phyloP scores from a whole-genome alignment of 2,329 filamentous ascomycete species.

The Talaromyces islandicus region DNA sequence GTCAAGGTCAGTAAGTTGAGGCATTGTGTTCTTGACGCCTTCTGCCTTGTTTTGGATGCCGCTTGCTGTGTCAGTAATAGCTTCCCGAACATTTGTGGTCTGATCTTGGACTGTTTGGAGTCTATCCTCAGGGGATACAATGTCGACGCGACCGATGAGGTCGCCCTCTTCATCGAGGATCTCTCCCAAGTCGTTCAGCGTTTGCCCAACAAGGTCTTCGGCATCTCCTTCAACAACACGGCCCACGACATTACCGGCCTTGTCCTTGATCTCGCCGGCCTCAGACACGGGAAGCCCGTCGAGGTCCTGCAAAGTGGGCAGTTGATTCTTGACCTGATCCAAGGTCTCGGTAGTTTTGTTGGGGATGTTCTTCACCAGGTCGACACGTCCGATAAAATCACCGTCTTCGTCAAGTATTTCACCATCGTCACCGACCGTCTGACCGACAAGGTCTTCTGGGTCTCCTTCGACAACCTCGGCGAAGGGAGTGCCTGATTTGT shows the following conservation, averaged over 20 bases:
- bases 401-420: conserved; percentile 33
- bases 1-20: conserved; percentile 29
- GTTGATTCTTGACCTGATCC: conserved; percentile 28
- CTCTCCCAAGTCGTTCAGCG: conserved; percentile 36
- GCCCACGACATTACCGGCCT: conserved; percentile 32
- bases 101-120: conserved; percentile 19
- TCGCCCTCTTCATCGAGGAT: conserved; percentile 33
- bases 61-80: neutral
- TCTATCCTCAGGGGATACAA: conserved; percentile 7
- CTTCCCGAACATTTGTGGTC: conserved; percentile 20
- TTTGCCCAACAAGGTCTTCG: conserved; percentile 34
- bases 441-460: conserved; percentile 26
- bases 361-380: conserved; percentile 9
- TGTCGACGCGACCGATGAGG: conserved; percentile 23
- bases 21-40: conserved; percentile 24
- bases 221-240: conserved; percentile 37
- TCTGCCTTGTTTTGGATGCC: conserved; percentile 25
- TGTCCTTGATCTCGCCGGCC: conserved; percentile 48
- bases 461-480: conserved; percentile 29
- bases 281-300: conserved; percentile 42
- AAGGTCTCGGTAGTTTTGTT: conserved; percentile 33
- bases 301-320: conserved; percentile 29
- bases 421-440: conserved; percentile 29
- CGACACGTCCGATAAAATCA: conserved; percentile 26
- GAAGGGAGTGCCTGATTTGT: conserved; percentile 27